Conservation (phyloP, 2,329 filamentous ascomycete genomes). For the Colletotrichum costaricense region DNA sequence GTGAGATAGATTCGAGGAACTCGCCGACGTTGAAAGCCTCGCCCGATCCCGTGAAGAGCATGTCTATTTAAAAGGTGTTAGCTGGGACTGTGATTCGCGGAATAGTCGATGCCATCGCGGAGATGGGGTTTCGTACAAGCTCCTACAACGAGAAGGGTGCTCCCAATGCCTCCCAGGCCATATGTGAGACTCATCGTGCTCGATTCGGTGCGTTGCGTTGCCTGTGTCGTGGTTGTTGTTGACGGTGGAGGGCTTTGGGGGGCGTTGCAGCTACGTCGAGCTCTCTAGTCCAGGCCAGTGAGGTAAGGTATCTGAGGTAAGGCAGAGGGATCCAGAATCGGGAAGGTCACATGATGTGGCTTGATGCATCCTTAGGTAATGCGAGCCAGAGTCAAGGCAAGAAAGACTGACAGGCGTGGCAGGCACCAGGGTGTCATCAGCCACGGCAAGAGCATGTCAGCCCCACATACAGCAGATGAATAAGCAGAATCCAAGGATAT, state of each 20-base stretch:
- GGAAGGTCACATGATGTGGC: slow-evolving; percentile 52
- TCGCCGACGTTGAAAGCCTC: slow-evolving; percentile 97
- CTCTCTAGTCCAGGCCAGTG: slow-evolving; percentile 27
- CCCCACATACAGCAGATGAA: slow-evolving; percentile 38
- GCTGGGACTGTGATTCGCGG: slow-evolving; percentile 15
- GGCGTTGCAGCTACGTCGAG: slow-evolving; percentile 37
- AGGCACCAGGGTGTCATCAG: slow-evolving; percentile 2
- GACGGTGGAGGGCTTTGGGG: slow-evolving; percentile 21
- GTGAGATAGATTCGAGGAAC: slow-evolving; percentile 94
- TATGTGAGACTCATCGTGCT: slow-evolving; percentile 78
- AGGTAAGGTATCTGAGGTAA: slow-evolving; percentile 33
- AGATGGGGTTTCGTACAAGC: slow-evolving; percentile 72
- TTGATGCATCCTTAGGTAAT: slow-evolving; percentile 15
- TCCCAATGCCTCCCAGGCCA: slow-evolving; percentile 74
- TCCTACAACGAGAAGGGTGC: slow-evolving; percentile 79
- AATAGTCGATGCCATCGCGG: slow-evolving; percentile 22
- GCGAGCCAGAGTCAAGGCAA: not conserved
- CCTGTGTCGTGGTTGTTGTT: slow-evolving; percentile 31
- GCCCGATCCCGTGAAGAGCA: slow-evolving; percentile 97
- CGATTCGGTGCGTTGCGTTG: slow-evolving; percentile 40
- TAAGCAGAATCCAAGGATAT: slow-evolving; percentile 39
- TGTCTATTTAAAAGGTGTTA: slow-evolving; percentile 70
- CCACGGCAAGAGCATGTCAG: not conserved
- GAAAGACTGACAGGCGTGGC: not conserved
- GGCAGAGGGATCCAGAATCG: slow-evolving; percentile 36